A percentile compares a stretch with the other conserved stretches of the same genome.
Conservation (phyloP, 306 rosid genomes). For the Dalbergia cultrata region DNA sequence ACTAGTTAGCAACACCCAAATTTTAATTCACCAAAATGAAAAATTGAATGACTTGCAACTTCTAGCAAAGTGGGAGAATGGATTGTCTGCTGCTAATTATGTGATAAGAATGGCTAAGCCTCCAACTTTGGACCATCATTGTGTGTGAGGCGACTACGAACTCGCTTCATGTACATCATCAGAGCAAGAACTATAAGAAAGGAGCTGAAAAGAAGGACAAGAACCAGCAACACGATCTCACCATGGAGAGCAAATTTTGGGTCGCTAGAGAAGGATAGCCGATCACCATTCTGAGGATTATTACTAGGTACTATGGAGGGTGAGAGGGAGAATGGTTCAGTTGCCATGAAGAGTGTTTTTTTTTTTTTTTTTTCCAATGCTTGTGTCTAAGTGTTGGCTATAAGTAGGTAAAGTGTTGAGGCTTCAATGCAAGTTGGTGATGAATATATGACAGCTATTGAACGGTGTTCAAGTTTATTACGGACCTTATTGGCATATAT, state of each 20-base stretch:
- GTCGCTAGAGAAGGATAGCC: slow-evolving; percentile 40
- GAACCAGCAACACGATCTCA: slow-evolving; percentile 53
- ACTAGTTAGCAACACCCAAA: too few relatives aligned
- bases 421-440: not conserved
- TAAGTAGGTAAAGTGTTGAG: not conserved
- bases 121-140: slow-evolving; percentile 30
- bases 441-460: not conserved
- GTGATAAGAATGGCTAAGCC: not conserved
- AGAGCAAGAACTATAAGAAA: slow-evolving; percentile 39
- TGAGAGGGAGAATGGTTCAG: slow-evolving; percentile 22
- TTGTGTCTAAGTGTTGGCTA: not conserved
- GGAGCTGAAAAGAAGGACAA: slow-evolving; percentile 47
- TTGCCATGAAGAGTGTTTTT: slow-evolving; percentile 38
- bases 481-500: not conserved
- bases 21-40: not conserved
- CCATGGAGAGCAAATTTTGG: slow-evolving; percentile 55
- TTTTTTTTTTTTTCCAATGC: not conserved
- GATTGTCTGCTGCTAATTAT: not conserved
- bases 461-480: slow-evolving; percentile 11
- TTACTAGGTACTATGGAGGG: slow-evolving; percentile 46
- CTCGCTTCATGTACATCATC: slow-evolving; percentile 35
- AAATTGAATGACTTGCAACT: not conserved
- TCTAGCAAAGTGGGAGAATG: not conserved
- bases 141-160: slow-evolving; percentile 18
- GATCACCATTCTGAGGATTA: slow-evolving; percentile 2